phyloP scores from a whole-genome alignment of 2,329 filamentous ascomycete genomes.

The Trichoderma brevicompactum region DNA sequence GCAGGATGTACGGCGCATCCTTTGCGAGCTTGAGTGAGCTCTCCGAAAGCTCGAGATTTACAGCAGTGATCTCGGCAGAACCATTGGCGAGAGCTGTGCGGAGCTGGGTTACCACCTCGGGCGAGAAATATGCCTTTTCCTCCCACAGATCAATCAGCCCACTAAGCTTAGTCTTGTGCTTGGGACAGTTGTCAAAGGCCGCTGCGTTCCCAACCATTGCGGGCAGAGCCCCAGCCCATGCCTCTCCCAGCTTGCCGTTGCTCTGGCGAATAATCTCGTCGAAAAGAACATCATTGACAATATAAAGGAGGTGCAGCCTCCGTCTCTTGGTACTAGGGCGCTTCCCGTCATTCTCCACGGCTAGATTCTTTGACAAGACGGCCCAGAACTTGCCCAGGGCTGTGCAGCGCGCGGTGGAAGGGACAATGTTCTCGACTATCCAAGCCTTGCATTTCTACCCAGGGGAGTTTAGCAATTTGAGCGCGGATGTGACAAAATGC shows the following conservation, averaged over 20 bases:
- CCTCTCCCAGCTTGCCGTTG: constrained; percentile 57
- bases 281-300: constrained; percentile 78
- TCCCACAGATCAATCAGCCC: constrained; percentile 72
- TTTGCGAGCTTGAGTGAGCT: constrained; percentile 51
- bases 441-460: constrained; percentile 85
- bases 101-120: constrained; percentile 60
- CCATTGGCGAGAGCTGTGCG: constrained; percentile 57
- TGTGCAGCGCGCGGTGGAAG: constrained; percentile 66
- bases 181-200: constrained; percentile 63
- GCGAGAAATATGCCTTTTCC: constrained; percentile 64
- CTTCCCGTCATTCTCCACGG: constrained; percentile 36
- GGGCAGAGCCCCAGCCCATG: constrained; percentile 62
- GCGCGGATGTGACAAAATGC: constrained; percentile 14
- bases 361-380: constrained; percentile 60
- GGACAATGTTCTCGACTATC: constrained; percentile 73
- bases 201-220: constrained; percentile 65
- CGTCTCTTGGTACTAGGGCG: constrained; percentile 66
- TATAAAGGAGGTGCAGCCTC: constrained; percentile 75
- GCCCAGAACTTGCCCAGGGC: constrained; percentile 77
- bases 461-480: constrained; percentile 35
- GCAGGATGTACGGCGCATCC: constrained; percentile 70
- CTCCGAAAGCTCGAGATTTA: constrained; percentile 33
- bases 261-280: constrained; percentile 62
- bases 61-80: constrained; percentile 34
- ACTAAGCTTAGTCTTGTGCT: constrained; percentile 67